Evolutionary conservation across 768 basidiomycete species (phyloP).

Genomic region (Tricholoma sp.): DNA sequence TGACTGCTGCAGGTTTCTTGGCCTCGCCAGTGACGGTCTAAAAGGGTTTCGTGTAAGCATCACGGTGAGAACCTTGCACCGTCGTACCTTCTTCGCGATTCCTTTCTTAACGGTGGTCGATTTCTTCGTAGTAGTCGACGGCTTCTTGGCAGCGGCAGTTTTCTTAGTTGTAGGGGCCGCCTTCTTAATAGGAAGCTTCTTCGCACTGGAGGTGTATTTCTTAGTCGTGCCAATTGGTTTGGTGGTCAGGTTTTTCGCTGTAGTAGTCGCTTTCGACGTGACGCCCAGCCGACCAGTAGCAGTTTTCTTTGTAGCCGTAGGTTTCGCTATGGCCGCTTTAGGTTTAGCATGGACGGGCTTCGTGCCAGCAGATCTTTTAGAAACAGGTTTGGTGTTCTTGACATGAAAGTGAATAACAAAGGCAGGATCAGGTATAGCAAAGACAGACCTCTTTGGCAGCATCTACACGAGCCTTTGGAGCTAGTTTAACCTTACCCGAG

Average conservation of each 20-base stretch:
- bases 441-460: slow-evolving; percentile 45
- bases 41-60: not conserved
- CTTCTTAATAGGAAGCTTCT: slow-evolving; percentile 21
- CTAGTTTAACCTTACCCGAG: slow-evolving; percentile 34
- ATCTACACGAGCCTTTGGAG: slow-evolving; percentile 57
- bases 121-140: slow-evolving; percentile 21
- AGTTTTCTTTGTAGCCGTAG: slow-evolving; percentile 16
- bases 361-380: slow-evolving; percentile 33
- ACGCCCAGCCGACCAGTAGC: not conserved
- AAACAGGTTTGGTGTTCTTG: slow-evolving; percentile 38
- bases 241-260: slow-evolving; percentile 17
- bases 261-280: slow-evolving; percentile 6
- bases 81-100: slow-evolving; percentile 53
- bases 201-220: slow-evolving; percentile 21
- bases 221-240: slow-evolving; percentile 16
- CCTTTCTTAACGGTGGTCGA: slow-evolving; percentile 37
- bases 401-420: not conserved
- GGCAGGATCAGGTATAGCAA: slow-evolving; percentile 3
- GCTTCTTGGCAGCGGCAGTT: slow-evolving; percentile 21
- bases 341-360: slow-evolving; percentile 27
- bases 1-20: slow-evolving; percentile 29
- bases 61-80: not conserved
- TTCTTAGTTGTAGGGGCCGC: slow-evolving; percentile 17
- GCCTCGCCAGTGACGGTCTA: slow-evolving; percentile 35
- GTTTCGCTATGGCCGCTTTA: slow-evolving; percentile 16